Percentiles rank a stretch among this genome's conserved stretches.
phyloP scores from a whole-genome alignment of 2,329 filamentous ascomycete genomes.

The Clarireedia sp. region DNA sequence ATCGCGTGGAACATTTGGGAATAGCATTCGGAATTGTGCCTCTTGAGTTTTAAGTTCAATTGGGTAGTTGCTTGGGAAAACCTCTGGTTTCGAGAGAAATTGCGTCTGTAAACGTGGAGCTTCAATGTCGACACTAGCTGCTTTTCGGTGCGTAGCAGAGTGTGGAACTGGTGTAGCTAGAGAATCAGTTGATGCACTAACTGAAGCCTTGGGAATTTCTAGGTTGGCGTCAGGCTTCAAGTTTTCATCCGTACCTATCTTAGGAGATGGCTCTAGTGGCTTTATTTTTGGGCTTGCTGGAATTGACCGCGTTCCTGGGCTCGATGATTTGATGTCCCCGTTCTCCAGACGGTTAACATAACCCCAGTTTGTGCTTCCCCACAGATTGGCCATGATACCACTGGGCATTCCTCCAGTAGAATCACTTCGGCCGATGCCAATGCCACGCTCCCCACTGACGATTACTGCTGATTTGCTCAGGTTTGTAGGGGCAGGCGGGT shows the following conservation, averaged over 20 bases:
- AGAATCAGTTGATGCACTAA: constrained; percentile 22
- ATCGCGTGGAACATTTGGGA: constrained; percentile 67
- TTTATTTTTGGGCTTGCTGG: constrained; percentile 21
- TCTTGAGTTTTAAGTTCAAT: constrained; percentile 77
- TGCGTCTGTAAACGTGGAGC: constrained; percentile 24
- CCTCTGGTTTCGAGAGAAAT: constrained; percentile 28
- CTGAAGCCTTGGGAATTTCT: constrained; percentile 13
- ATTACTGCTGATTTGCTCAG: constrained; percentile 80
- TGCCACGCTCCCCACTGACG: constrained; percentile 67
- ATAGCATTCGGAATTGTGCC: constrained; percentile 85
- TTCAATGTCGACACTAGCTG: constrained; percentile 31
- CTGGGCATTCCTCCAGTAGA: constrained; percentile 67
- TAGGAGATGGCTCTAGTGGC: constrained; percentile 23
- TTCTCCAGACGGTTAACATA: constrained; percentile 54
- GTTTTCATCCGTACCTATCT: constrained; percentile 23
- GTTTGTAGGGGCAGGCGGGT: constrained; percentile 74
- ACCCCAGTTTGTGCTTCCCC: constrained; percentile 82
- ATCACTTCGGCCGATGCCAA: constrained; percentile 52
- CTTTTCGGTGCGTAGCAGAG: constrained; percentile 22
- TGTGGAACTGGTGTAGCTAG: constrained; percentile 4
- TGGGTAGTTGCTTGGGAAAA: constrained; percentile 71
- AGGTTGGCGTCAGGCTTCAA: constrained; percentile 21
- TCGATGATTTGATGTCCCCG: constrained; percentile 37
- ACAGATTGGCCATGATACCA: constrained; percentile 84
- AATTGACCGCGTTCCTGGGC: constrained; percentile 16